Conservation (phyloP, 2,329 filamentous ascomycete genomes). For the Emergomyces orientalis region DNA sequence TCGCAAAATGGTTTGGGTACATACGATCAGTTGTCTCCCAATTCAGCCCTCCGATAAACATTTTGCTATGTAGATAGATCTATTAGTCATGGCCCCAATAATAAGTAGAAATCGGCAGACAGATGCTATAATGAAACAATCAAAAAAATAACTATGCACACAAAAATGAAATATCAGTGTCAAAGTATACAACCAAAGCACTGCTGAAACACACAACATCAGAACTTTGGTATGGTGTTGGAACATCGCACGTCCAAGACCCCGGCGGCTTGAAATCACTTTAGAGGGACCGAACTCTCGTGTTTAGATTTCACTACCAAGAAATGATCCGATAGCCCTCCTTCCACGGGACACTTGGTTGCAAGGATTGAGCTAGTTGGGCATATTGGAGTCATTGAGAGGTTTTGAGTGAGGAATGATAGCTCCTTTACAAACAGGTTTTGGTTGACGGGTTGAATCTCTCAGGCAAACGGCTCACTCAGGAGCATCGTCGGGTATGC, state of each 20-base stretch:
- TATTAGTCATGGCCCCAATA: conserved; percentile 23
- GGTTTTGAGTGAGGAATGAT: conserved; percentile 3
- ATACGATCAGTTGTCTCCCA: conserved; percentile 98
- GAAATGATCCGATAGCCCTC: background rate
- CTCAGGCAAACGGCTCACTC: background rate
- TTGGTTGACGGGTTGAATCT: conserved; percentile 1
- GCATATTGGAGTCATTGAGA: background rate
- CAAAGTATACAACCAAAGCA: background rate
- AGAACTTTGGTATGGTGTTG: background rate
- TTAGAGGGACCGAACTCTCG: background rate
- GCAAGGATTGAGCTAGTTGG: background rate
- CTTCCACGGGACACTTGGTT: background rate
- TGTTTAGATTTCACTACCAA: conserved; percentile 4
- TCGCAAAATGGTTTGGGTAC: conserved; percentile 29
- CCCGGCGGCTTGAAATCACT: background rate
- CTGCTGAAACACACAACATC: background rate
- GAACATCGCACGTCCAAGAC: background rate
- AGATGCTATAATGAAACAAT: conserved; percentile 4
- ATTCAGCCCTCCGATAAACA: conserved; percentile 98
- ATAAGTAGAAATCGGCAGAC: background rate
- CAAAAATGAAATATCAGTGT: conserved; percentile 1
- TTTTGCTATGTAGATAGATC: conserved; percentile 60
- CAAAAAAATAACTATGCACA: conserved; percentile 10
- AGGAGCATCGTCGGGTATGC: conserved; percentile 10
- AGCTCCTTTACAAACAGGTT: conserved; percentile 9